A percentile compares a stretch with the other conserved stretches of the same genome.
phyloP scores from a whole-genome alignment of 2,329 filamentous ascomycete genomes.

The Onygenales sp. region DNA sequence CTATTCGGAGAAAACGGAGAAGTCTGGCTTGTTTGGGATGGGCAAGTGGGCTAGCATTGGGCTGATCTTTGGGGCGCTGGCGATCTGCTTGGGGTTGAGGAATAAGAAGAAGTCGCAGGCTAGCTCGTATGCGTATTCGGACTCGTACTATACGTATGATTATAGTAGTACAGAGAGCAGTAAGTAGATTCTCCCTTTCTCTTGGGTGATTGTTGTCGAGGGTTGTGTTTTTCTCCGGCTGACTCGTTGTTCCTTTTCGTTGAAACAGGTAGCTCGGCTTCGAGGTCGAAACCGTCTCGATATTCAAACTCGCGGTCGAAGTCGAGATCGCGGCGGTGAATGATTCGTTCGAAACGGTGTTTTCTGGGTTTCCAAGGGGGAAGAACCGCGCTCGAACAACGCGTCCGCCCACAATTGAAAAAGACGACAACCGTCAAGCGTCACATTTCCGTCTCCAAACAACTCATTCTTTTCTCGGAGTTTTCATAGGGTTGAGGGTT shows the following conservation, averaged over 20 bases:
- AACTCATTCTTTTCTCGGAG: not conserved
- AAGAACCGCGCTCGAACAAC: too few species aligned
- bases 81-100: conserved; percentile 37
- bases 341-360: too few species aligned
- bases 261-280: too few species aligned
- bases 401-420: too few species aligned
- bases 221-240: not conserved
- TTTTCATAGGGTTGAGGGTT: not conserved
- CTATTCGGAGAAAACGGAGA: conserved; percentile 22
- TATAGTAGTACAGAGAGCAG: conserved; percentile 34
- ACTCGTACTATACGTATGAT: conserved; percentile 29
- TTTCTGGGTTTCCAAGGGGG: too few species aligned
- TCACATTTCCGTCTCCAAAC: not conserved
- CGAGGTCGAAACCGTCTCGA: too few species aligned
- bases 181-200: conserved; percentile 15
- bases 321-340: too few species aligned
- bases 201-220: not conserved
- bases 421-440: too few species aligned
- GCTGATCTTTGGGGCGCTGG: conserved; percentile 34
- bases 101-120: conserved; percentile 32
- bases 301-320: too few species aligned
- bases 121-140: conserved; percentile 29
- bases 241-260: not conserved
- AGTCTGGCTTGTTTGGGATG: conserved; percentile 23
- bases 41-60: conserved; percentile 32